Evolutionary conservation across 2,329 filamentous ascomycete genomes (phyloP), one percentile per base, ranked within the genome.

Genomic region (Monosporascus sp.): DNA sequence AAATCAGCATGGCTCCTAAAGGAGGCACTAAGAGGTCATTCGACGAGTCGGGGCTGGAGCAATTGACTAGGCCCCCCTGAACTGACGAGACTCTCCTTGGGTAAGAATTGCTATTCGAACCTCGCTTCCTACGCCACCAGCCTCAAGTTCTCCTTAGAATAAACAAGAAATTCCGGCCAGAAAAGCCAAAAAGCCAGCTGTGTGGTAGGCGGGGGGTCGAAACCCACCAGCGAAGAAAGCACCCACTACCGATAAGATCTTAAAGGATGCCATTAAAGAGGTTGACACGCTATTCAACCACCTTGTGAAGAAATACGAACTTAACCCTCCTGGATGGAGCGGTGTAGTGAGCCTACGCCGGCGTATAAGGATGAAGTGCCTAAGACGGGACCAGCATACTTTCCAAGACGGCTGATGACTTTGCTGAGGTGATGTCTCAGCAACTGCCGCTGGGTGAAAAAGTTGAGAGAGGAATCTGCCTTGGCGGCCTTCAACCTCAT

Each of bases 351-450:
- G 51, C 31, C 5, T n/a, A 37, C 18, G 18, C 40, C 5, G 14
- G 22, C 18, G 17, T 35, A 18, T 18, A 11, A 20, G 18, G 26
- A n/a, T 20, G 17, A 43, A 11, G 8, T 11, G 9, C 17, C 1
- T 43, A 11, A 11, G 18, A 22, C 20, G 40, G 18, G n/a, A 11
- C 18, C 22, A 20, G 15, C 40, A 18, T 20, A 43, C 5, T 31
- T 9, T 8, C 14, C n/a, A 14, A 53, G 47, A 53, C 51, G 20
- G 46, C 51, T 37, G 47, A 50, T 24, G 43, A 49, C 47, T 53
- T 53, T 22, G 24, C 51, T 7, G 24, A 9, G 17, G 7, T 31
- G 22, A 53, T 53, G 47, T 17, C 18, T 22, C 3, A 3, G 14
- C 5, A 45, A 26, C 11, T 37, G 15, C 37, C 46, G 3, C 22